These are phyloP conservation scores for Wickerhamiella cacticola DNA, from an alignment of 805 yeast genomes.

Conservation along the genomic window DNA sequence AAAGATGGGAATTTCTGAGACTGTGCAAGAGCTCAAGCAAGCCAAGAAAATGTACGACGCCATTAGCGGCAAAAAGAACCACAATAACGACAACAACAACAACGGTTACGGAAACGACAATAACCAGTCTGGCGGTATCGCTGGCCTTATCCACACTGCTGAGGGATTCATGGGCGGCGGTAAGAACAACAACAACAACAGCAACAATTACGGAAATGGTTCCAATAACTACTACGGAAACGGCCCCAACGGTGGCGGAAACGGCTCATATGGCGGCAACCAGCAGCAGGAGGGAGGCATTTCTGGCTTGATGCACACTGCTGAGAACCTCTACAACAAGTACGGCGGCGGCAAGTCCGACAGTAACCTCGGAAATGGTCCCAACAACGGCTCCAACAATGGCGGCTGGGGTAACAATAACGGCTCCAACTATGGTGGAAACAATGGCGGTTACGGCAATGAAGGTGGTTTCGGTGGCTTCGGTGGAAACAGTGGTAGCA, in stretches of 20 bases:
- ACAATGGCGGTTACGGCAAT: conserved; percentile 21
- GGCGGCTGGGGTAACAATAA: conserved; percentile 3
- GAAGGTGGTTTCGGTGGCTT: background rate
- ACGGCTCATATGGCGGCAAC: background rate
- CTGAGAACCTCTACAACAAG: conserved; percentile 1
- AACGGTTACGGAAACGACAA: conserved; percentile 24
- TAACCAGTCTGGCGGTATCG: too few species aligned
- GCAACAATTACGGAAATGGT: background rate
- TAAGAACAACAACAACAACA: background rate
- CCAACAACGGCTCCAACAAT: background rate
- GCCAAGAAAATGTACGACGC: conserved; percentile 12
- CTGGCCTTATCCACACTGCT: conserved; percentile 7
- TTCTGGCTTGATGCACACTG: conserved; percentile 5
- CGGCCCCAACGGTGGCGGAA: background rate
- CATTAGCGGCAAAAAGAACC: conserved; percentile 5
- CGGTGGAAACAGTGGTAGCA: background rate
- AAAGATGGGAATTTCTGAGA: conserved; percentile 12
- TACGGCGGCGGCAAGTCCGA: background rate
- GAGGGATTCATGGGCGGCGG: conserved; percentile 4
- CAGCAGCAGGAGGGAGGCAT: background rate
- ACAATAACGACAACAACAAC: conserved; percentile 17
- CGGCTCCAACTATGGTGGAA: conserved; percentile 21
- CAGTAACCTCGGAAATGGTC: background rate
- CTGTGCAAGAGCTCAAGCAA: conserved; percentile 11
- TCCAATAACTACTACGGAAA: background rate